Evolutionary conservation across 2,329 filamentous ascomycete genomes (phyloP).

Genomic region (Dendryphion nanum): DNA sequence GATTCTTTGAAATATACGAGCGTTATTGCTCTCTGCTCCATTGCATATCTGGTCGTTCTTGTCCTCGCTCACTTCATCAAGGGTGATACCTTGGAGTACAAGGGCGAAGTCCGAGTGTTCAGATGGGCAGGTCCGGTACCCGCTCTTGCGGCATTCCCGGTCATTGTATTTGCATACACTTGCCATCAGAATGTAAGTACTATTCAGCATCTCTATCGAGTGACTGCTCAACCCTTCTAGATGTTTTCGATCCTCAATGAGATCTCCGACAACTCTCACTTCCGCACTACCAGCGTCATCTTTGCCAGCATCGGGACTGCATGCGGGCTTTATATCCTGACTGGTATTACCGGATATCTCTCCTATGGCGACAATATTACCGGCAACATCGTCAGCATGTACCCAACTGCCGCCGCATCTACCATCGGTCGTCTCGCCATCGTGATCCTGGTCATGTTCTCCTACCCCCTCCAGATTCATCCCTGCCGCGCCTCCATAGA

Average conservation of each 20-base stretch:
- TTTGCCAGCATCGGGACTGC: conserved; percentile 82
- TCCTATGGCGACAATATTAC: conserved; percentile 88
- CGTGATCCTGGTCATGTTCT: conserved; percentile 93
- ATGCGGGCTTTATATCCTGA: conserved; percentile 82
- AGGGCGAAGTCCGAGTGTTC: conserved; percentile 73
- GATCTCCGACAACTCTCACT: conserved; percentile 79
- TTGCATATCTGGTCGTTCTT: conserved; percentile 88
- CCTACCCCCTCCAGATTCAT: conserved; percentile 91
- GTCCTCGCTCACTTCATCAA: conserved; percentile 88
- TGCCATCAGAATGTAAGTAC: conserved; percentile 88
- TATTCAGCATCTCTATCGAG: neutral
- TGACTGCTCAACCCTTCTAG: conserved; percentile 42
- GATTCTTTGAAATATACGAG: conserved; percentile 98
- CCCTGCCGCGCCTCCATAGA: conserved; percentile 94
- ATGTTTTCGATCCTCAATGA: conserved; percentile 99
- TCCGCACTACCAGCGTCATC: conserved; percentile 75
- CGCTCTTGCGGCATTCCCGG: conserved; percentile 81
- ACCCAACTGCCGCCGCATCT: conserved; percentile 69
- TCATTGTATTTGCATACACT: conserved; percentile 98
- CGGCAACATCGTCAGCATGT: conserved; percentile 84
- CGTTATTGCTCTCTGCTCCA: conserved; percentile 84
- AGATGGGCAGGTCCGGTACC: conserved; percentile 76
- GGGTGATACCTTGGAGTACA: conserved; percentile 71
- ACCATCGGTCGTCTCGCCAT: conserved; percentile 95
- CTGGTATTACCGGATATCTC: conserved; percentile 92